Evolutionary conservation across 192 early-diverging fungal species (phyloP).

Genomic region (Gorgonomyces haynaldii): DNA sequence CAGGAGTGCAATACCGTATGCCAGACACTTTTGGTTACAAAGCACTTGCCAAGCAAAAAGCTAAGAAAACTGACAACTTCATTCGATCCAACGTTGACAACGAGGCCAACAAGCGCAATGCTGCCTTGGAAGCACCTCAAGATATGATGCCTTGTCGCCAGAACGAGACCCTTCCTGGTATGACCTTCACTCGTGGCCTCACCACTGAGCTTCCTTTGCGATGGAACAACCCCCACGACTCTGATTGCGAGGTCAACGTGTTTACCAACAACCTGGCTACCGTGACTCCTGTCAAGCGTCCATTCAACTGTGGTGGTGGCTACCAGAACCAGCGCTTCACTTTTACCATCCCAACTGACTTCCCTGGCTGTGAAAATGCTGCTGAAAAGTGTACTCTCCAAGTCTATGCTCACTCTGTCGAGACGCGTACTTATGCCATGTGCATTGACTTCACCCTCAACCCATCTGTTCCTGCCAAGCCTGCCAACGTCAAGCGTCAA

Average conservation of each 20-base stretch:
- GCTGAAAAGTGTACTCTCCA: conserved; percentile 13
- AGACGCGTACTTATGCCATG: conserved; percentile 18
- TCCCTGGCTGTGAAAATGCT: conserved; percentile 4
- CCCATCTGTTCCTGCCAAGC: background rate
- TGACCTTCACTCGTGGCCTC: conserved; percentile 8
- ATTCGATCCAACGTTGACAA: conserved; percentile 23
- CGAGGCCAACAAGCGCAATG: conserved; percentile 20
- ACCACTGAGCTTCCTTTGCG: conserved; percentile 14
- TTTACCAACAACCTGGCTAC: conserved; percentile 7
- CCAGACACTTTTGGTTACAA: conserved; percentile 12
- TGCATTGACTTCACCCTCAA: conserved; percentile 12
- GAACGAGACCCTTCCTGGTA: background rate
- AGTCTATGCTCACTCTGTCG: conserved; percentile 19
- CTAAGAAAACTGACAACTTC: conserved; percentile 20
- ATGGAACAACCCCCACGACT: conserved; percentile 23
- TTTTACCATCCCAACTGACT: conserved; percentile 20
- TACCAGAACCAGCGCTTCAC: conserved; percentile 11
- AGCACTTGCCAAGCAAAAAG: conserved; percentile 5
- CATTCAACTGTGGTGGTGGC: conserved; percentile 13
- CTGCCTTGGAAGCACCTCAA: conserved; percentile 4
- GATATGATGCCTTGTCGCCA: conserved; percentile 19
- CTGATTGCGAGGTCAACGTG: conserved; percentile 22
- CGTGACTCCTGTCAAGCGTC: conserved; percentile 13
- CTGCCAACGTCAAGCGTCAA: conserved; percentile 6
- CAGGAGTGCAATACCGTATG: conserved; percentile 6